Conservation (phyloP, 163 green algal species). For the Smithsoniella earleae region DNA sequence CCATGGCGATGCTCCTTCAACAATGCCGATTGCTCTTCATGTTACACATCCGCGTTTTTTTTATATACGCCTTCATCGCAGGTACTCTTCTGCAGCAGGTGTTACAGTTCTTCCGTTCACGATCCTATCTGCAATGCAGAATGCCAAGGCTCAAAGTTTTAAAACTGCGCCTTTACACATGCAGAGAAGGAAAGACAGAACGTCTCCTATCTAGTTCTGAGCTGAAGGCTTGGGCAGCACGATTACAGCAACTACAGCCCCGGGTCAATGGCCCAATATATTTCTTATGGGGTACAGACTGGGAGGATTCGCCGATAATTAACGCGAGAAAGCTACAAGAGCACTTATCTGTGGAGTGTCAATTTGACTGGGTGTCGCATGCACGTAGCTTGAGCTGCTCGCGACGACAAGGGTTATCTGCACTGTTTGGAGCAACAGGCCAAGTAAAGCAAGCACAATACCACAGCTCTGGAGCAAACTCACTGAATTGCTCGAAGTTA, state of each 20-base stretch:
- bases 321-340: constrained; percentile 32
- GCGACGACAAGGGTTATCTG: no score
- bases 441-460: no score
- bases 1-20: not conserved
- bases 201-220: not conserved
- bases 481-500: no score
- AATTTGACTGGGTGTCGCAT: constrained; percentile 22
- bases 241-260: constrained; percentile 30
- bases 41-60: constrained; percentile 36
- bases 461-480: no score
- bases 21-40: constrained; percentile 40
- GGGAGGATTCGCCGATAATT: constrained; percentile 37
- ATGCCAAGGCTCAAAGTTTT: no score
- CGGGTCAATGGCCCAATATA: constrained; percentile 36
- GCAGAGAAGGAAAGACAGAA: not conserved
- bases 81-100: no score
- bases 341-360: not conserved
- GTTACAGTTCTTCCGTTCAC: no score
- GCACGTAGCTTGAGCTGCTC: no score
- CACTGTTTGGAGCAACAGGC: no score
- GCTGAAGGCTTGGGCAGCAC: constrained; percentile 33
- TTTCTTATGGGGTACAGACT: constrained; percentile 44
- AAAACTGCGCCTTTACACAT: no score
- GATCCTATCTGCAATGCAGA: no score
- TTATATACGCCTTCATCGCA: constrained; percentile 45